Evolutionary conservation across 2,329 filamentous ascomycete genomes (phyloP).

Genomic region (Aureobasidium sp.): DNA sequence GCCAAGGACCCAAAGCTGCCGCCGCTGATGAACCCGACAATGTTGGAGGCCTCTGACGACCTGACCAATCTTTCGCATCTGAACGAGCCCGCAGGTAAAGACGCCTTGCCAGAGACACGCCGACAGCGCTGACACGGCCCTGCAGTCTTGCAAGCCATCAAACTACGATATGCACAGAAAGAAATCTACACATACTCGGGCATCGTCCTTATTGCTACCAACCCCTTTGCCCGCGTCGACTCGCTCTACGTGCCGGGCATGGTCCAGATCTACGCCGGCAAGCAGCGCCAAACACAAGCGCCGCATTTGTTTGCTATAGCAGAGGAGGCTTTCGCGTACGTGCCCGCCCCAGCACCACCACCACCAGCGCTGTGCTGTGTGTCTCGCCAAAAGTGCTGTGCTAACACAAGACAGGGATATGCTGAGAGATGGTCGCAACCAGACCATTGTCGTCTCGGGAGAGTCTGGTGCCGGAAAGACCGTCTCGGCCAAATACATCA

Average conservation of each 20-base stretch:
- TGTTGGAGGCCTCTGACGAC: constrained; percentile 98
- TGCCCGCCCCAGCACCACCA: constrained; percentile 14
- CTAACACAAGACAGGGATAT: constrained; percentile 60
- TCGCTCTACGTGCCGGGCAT: constrained; percentile 97
- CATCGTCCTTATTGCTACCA: constrained; percentile 96
- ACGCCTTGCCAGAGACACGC: background rate
- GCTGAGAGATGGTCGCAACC: constrained; percentile 90
- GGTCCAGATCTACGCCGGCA: constrained; percentile 99
- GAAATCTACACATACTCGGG: constrained; percentile 99
- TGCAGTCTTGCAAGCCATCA: constrained; percentile 90
- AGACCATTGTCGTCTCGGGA: constrained; percentile 98
- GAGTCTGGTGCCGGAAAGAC: constrained; percentile 99
- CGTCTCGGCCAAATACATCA: constrained; percentile 98
- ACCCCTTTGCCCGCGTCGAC: constrained; percentile 94
- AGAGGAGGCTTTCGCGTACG: constrained; percentile 94
- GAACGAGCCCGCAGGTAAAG: constrained; percentile 91
- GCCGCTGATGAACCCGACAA: constrained; percentile 93
- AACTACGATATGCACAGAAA: constrained; percentile 92
- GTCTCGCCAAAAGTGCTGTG: no score
- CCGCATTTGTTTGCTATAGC: constrained; percentile 98
- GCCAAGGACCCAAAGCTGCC: constrained; percentile 71
- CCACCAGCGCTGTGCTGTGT: background rate
- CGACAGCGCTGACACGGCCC: constrained; percentile 19
- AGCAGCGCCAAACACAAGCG: constrained; percentile 90
- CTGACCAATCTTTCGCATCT: constrained; percentile 94